Base-by-base conservation (phyloP, 192 early-diverging fungal species). In the Funneliformis mosseae region DNA sequence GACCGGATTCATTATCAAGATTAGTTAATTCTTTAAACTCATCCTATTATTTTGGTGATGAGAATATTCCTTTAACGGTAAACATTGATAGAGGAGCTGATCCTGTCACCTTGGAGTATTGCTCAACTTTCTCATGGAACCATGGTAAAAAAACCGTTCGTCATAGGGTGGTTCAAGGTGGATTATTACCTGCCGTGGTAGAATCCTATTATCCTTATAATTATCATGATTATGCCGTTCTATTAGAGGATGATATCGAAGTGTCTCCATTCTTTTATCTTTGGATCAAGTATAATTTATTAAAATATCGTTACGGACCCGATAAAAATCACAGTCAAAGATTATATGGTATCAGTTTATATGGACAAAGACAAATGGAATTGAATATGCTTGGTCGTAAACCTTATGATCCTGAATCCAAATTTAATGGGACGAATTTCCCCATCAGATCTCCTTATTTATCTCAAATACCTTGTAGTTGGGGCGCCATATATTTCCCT, bases 401-500 rank as follows among this genome's bases (percentile, higher is more conserved):
- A 5, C 83, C 85, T 5, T 91, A 89, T 72, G 80, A 89, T 77
- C 88, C 90, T 9, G 83, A 86, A 69, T 74, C 73, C 14, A 85
- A 86, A 10, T 82, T 91, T 42, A 78, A 87, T 33, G 80, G 82
- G 8, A 84, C 86, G 0, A 81, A 87, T 23, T 84, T 86, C 27
- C 83, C 83, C 25, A 71, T 69, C 14, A 76, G 85, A n/a, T 88
- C 84, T 12, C 89, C 90, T 4, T 91, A 88, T 76, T 74, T 88
- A 3, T 74, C 82, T 21, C 89, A 91, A 77, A 83, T 91, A 1
- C 90, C 90, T 8, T 91, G 90, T 78, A 89, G 88, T 80, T 91
- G 90, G 90, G 89, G 90, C 5, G 90, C 88, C 4, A 87, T 90
- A 28, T 91, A 89, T 60, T 90, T 91, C 67, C 90, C 90, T 0